Conservation (phyloP, 371 early-diverging fungal genomes). For the Mucor ambiguus region DNA sequence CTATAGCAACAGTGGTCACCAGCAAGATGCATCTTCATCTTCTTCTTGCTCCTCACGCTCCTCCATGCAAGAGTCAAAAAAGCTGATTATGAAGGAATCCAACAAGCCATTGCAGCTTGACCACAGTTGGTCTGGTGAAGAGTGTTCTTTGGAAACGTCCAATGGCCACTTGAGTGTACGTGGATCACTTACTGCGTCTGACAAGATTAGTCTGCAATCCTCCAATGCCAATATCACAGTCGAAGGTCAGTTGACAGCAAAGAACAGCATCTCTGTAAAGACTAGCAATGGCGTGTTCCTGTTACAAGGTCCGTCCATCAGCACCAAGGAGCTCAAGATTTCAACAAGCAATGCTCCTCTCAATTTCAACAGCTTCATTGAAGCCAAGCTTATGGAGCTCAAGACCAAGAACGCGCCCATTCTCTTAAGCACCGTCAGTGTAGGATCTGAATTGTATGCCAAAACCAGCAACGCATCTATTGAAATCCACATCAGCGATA, state of each 20-base stretch:
- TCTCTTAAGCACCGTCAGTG: background rate
- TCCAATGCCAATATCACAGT: constrained; percentile 10
- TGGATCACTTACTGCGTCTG: constrained; percentile 11
- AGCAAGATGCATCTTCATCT: background rate
- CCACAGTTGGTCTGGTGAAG: constrained; percentile 20
- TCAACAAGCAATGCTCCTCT: constrained; percentile 10
- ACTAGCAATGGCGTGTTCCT: constrained; percentile 9
- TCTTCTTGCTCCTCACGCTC: too few relatives aligned
- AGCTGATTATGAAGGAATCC: background rate
- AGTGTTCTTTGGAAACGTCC: constrained; percentile 13
- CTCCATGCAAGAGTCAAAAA: background rate
- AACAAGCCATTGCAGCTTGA: background rate
- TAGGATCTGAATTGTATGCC: background rate
- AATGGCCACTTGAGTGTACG: constrained; percentile 10
- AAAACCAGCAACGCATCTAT: constrained; percentile 15
- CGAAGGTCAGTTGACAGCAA: background rate
- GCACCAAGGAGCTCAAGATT: constrained; percentile 7
- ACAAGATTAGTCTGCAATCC: background rate
- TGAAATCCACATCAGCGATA: constrained; percentile 14
- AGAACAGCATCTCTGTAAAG: background rate
- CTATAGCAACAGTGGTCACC: background rate
- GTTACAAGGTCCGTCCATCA: constrained; percentile 1
- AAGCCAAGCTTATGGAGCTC: constrained; percentile 9
- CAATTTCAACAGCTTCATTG: background rate
- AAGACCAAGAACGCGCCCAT: constrained; percentile 23